Conservation (phyloP, 495 filamentous ascomycete species). For the Trichoderma gamsii region DNA sequence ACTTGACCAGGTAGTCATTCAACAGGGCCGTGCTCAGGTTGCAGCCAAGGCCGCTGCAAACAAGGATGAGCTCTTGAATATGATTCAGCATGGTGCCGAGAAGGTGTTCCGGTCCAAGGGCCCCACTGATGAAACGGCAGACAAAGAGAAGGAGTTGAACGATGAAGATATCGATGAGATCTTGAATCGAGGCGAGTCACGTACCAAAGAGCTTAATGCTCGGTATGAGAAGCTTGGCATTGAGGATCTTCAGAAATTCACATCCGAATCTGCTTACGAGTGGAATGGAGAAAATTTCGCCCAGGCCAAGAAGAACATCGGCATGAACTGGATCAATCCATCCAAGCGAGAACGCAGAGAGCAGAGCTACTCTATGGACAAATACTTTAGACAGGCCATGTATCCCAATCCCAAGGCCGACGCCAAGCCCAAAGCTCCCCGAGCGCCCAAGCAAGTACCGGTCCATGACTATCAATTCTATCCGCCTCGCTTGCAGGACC, state of each 20-base stretch:
- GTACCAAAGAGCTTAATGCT: constrained; percentile 82
- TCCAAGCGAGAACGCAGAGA: constrained; percentile 98
- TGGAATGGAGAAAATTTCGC: constrained; percentile 98
- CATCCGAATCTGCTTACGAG: constrained; percentile 91
- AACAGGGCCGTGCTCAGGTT: constrained; percentile 93
- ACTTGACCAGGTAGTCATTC: constrained; percentile 97
- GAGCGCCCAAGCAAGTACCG: constrained; percentile 84
- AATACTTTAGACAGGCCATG: constrained; percentile 92
- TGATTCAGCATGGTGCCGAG: constrained; percentile 99
- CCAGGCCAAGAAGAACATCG: constrained; percentile 87
- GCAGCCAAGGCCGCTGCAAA: constrained; percentile 78
- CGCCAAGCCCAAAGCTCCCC: constrained; percentile 89
- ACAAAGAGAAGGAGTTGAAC: constrained; percentile 56
- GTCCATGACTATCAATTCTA: constrained; percentile 99
- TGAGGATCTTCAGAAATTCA: constrained; percentile 97
- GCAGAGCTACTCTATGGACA: constrained; percentile 95
- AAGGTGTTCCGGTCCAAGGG: constrained; percentile 74
- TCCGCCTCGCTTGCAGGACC: constrained; percentile 67
- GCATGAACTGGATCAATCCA: constrained; percentile 96
- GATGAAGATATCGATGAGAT: constrained; percentile 90
- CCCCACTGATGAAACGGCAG: constrained; percentile 49
- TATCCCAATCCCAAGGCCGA: constrained; percentile 69
- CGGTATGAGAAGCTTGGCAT: constrained; percentile 97
- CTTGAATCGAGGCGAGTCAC: constrained; percentile 75
- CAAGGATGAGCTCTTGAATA: constrained; percentile 91